Percentiles rank a stretch among this genome's conserved stretches.
Conservation (phyloP, 2,329 filamentous ascomycete species). For the Seiridium unicorne region DNA sequence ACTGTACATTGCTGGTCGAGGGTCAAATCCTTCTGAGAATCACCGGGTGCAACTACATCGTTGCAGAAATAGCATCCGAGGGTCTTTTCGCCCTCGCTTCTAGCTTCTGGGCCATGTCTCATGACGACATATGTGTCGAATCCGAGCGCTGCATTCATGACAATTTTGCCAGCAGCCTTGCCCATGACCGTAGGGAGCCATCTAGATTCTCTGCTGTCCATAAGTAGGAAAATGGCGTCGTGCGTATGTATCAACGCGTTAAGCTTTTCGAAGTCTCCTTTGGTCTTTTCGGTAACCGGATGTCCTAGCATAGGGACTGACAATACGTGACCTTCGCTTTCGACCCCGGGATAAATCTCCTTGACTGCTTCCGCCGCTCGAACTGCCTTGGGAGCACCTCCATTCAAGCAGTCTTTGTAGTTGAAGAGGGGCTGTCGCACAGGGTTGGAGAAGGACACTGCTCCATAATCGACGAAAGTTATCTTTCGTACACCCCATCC, state of each 20-base stretch:
- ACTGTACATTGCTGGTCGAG: constrained; percentile 98
- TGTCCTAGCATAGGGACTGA: constrained; percentile 96
- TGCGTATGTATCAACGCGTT: constrained; percentile 76
- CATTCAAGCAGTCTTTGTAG: constrained; percentile 83
- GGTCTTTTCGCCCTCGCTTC: constrained; percentile 57
- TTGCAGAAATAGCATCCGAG: constrained; percentile 98
- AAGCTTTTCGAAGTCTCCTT: constrained; percentile 72
- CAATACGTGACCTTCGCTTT: constrained; percentile 75
- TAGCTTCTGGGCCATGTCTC: constrained; percentile 76
- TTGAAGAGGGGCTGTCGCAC: constrained; percentile 91
- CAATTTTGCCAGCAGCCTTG: constrained; percentile 88
- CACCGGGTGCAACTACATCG: constrained; percentile 89
- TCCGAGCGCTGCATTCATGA: constrained; percentile 93
- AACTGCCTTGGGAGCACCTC: constrained; percentile 79
- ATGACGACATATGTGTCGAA: constrained; percentile 98
- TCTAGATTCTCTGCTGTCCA: constrained; percentile 91
- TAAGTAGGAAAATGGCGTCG: constrained; percentile 91
- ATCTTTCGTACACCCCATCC: constrained; percentile 96
- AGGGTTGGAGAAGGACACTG: constrained; percentile 93
- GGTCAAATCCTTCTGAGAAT: constrained; percentile 93
- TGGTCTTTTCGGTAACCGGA: constrained; percentile 73
- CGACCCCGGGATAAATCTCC: constrained; percentile 88
- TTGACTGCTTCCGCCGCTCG: constrained; percentile 77
- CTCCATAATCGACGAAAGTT: constrained; percentile 91
- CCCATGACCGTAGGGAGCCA: constrained; percentile 97